These are phyloP conservation scores for Lathyrus sativus DNA, from an alignment of 306 rosid genomes.

Conservation along the genomic window DNA sequence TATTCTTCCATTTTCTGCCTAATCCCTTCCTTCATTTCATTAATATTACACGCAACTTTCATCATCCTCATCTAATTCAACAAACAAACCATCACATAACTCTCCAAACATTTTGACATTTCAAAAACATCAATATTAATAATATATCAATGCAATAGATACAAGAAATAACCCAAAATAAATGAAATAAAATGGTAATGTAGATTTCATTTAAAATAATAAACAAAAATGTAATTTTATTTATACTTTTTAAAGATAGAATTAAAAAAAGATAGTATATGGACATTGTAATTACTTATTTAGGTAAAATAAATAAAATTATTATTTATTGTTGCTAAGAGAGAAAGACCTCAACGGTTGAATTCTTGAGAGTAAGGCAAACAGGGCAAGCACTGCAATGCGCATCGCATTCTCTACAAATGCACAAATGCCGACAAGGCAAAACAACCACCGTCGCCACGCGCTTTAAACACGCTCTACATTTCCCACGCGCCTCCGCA, in stretches of 20 bases:
- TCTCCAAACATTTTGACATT: constrained; percentile 13
- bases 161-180: constrained; percentile 33
- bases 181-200: neutral
- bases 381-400: constrained; percentile 73
- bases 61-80: neutral
- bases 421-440: constrained; percentile 90
- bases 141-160: constrained; percentile 39
- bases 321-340: constrained; percentile 35
- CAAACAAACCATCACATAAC: constrained; percentile 4
- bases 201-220: neutral
- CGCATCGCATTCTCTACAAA: constrained; percentile 75
- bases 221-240: constrained; percentile 39
- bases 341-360: constrained; percentile 76
- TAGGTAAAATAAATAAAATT: neutral
- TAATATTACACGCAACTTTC: constrained; percentile 17
- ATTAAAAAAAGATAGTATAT: constrained; percentile 8
- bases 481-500: constrained; percentile 52
- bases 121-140: constrained; percentile 44
- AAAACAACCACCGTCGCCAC: constrained; percentile 75
- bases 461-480: constrained; percentile 70
- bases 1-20: neutral
- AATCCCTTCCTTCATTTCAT: constrained; percentile 21
- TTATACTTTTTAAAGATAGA: neutral
- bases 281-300: constrained; percentile 14
- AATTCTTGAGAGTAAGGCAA: constrained; percentile 65